Base-by-base conservation (phyloP, 2,329 filamentous ascomycete genomes). In the Penicillium griseofulvum region DNA sequence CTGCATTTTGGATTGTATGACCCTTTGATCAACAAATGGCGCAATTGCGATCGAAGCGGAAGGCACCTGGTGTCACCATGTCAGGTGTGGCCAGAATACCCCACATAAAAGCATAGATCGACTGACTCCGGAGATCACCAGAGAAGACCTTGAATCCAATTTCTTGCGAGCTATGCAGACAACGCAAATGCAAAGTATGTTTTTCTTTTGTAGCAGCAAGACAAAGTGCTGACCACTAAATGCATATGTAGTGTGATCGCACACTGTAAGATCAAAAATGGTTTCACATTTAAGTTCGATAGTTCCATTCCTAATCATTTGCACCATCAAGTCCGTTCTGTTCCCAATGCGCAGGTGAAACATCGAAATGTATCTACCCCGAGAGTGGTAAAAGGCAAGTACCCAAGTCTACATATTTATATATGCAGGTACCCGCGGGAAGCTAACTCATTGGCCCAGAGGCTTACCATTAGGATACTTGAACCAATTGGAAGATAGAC, bases 241-340 rank as follows among this genome's bases (percentile, higher is more conserved):
- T n/a, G n/a, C n/a, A n/a, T n/a, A n/a, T n/a, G n/a, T 57, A 65
- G 63, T 65, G 63, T 53, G 63, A 65, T 28, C 62, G 63, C 22
- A 58, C 42, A 41, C 43, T 65, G 62, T 65, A 61, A 48, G 48
- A 39, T 33, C 36, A 34, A 42, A 26, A 29, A 19, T 12, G 17
- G 33, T 54, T 9, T 44, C 14, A 36, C n/a, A 14, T 22, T 31
- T 33, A 7, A 33, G 2, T 42, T 34, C 5, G 6, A 24, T 17
- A 19, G 38, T 14, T 12, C 9, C 4, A 16, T 41, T 33, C 31
- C 33, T 54, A 38, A 57, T 17, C 6, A 28, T 28, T 34, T 19
- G 11, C 33, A 49, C 43, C 19, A 29, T 22, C 5, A 41, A 65
- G 63, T 6, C 63, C 63, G 3, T 56, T 45, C 22, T 65, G 63